These are phyloP conservation scores for Lactarius akahatsu DNA, from an alignment of 768 basidiomycete genomes.

Conservation along the genomic window DNA sequence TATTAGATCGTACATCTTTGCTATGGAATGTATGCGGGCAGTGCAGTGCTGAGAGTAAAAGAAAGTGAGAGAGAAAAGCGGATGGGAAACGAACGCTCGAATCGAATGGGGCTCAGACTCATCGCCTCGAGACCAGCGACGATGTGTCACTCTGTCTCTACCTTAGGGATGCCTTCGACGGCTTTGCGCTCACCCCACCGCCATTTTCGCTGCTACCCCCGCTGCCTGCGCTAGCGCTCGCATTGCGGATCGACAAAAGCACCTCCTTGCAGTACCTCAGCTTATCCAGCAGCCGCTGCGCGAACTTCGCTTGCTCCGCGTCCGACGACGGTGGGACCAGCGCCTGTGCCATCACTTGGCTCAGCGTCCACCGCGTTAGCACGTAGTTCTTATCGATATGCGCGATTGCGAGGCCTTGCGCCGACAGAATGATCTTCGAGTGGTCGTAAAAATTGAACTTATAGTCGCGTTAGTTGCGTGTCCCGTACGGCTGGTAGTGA, in stretches of 20 bases:
- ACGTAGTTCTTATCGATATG: conserved; percentile 90
- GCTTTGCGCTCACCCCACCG: conserved; percentile 8
- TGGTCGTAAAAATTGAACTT: conserved; percentile 99
- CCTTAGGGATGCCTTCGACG: conserved; percentile 19
- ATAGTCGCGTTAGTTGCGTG: conserved; percentile 15
- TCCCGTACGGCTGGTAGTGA: conserved; percentile 2
- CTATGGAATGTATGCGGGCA: conserved; percentile 10
- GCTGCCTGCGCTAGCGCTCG: conserved; percentile 41
- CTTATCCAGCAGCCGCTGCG: conserved; percentile 69
- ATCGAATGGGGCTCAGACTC: not conserved
- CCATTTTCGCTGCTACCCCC: conserved; percentile 11
- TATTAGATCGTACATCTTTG: conserved; percentile 26
- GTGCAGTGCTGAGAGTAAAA: conserved; percentile 1
- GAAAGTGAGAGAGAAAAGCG: not conserved
- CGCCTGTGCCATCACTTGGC: conserved; percentile 63
- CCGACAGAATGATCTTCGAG: conserved; percentile 88
- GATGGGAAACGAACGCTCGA: conserved; percentile 2
- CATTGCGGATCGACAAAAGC: conserved; percentile 64
- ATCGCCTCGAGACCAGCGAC: not conserved
- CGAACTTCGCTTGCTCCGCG: conserved; percentile 57
- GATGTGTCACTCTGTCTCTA: not conserved
- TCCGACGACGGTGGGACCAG: conserved; percentile 44
- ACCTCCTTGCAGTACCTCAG: conserved; percentile 88
- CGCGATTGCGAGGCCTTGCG: conserved; percentile 73
- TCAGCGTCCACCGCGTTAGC: conserved; percentile 69